phyloP scores from a whole-genome alignment of 2,329 filamentous ascomycete genomes.

The Pseudocercospora vitis region DNA sequence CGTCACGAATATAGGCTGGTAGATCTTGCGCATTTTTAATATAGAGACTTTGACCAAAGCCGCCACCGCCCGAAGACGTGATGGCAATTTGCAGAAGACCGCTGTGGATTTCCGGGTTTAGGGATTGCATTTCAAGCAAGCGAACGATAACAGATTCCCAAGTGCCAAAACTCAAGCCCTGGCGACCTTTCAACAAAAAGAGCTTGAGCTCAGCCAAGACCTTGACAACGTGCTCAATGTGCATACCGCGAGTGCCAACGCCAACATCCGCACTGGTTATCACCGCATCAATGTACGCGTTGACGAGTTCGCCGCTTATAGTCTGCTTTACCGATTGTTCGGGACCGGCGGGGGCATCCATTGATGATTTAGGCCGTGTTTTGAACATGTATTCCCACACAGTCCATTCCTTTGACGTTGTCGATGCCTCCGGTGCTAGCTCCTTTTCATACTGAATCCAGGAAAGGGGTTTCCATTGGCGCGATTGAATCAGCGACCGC shows the following conservation, averaged over 20 bases:
- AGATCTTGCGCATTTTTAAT: conserved; percentile 38
- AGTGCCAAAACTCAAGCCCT: conserved; percentile 42
- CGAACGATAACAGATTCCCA: conserved; percentile 53
- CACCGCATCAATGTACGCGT: conserved; percentile 56
- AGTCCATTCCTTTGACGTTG: conserved; percentile 33
- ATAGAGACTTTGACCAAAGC: conserved; percentile 44
- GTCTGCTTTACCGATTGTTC: conserved; percentile 43
- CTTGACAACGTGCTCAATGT: conserved; percentile 37
- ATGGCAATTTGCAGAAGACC: conserved; percentile 43
- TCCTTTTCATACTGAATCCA: conserved; percentile 45
- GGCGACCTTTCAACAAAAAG: conserved; percentile 31
- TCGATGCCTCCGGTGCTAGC: conserved; percentile 27
- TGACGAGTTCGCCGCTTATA: conserved; percentile 60
- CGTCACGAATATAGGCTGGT: conserved; percentile 47
- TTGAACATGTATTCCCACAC: conserved; percentile 36
- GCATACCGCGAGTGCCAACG: conserved; percentile 43
- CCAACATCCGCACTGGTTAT: conserved; percentile 48
- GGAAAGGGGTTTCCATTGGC: conserved; percentile 39
- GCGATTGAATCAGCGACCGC: conserved; percentile 13
- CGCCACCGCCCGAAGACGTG: conserved; percentile 37
- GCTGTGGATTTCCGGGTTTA: conserved; percentile 49
- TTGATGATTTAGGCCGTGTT: conserved; percentile 25
- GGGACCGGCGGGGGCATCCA: conserved; percentile 19
- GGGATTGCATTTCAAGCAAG: conserved; percentile 51
- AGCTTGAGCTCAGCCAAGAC: conserved; percentile 33